Evolutionary conservation across 305 asterid species (phyloP).

Genomic region (Fraxinus dipetala): DNA sequence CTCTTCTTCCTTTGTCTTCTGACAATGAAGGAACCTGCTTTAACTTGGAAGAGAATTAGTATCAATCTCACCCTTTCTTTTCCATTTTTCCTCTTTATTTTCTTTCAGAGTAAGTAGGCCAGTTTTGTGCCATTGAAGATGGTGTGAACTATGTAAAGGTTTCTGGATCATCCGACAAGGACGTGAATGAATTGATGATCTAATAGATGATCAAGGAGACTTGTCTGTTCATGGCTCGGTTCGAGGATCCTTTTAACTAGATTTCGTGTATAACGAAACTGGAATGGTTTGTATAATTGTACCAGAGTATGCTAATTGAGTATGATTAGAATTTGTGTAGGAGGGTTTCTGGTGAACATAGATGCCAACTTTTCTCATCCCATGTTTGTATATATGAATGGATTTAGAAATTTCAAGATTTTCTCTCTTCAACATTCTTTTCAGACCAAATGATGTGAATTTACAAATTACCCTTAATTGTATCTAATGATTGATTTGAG

Average conservation of each 20-base stretch:
- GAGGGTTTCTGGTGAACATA: conserved; percentile 25
- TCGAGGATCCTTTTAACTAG: background rate
- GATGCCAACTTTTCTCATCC: conserved; percentile 31
- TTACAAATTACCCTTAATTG: background rate
- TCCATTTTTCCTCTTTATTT: background rate
- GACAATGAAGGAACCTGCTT: conserved; percentile 37
- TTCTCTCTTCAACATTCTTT: background rate
- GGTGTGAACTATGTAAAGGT: background rate
- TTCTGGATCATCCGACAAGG: background rate
- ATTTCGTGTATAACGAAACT: background rate
- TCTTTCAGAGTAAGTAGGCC: background rate
- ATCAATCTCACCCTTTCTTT: background rate
- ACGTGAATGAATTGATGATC: background rate
- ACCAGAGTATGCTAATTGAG: conserved; percentile 22
- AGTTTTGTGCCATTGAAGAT: background rate
- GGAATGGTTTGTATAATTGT: background rate
- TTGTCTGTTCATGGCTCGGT: background rate
- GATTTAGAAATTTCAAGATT: background rate
- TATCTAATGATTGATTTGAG: background rate
- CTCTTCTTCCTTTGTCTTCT: conserved; percentile 41
- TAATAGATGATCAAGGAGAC: background rate
- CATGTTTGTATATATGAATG: conserved; percentile 25
- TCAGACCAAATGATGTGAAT: background rate
- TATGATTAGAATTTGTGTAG: conserved; percentile 29
- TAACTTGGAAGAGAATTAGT: conserved; percentile 19